A percentile compares a stretch with the other conserved stretches of the same genome.
Conservation (phyloP, 2,329 filamentous ascomycete species). For the Gnomoniopsis sp. region DNA sequence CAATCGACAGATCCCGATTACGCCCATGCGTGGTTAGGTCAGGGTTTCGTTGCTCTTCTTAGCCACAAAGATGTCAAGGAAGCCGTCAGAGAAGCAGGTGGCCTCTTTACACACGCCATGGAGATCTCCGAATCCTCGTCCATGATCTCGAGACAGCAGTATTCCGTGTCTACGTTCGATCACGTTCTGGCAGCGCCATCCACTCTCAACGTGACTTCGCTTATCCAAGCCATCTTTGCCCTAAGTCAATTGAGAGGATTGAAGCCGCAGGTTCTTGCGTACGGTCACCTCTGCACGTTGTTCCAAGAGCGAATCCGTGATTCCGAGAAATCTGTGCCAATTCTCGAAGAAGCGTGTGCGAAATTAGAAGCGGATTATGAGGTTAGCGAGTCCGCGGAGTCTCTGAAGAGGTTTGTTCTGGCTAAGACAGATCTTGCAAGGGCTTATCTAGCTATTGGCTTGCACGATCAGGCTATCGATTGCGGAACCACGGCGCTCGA, state of each 20-base stretch:
- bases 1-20: slow-evolving; percentile 95
- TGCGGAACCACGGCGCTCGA: slow-evolving; percentile 78
- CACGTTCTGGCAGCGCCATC: slow-evolving; percentile 60
- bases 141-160: slow-evolving; percentile 71
- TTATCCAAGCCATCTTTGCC: slow-evolving; percentile 86
- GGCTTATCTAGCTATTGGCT: slow-evolving; percentile 68
- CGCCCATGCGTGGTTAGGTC: slow-evolving; percentile 88
- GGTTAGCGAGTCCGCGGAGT: slow-evolving; percentile 69
- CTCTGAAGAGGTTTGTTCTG: slow-evolving; percentile 74
- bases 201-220: slow-evolving; percentile 50
- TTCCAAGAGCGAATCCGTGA: slow-evolving; percentile 79
- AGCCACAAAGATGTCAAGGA: slow-evolving; percentile 67
- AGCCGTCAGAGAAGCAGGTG: slow-evolving; percentile 57
- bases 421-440: slow-evolving; percentile 85
- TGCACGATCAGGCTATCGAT: slow-evolving; percentile 68
- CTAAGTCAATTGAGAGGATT: slow-evolving; percentile 77
- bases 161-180: slow-evolving; percentile 79
- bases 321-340: slow-evolving; percentile 57
- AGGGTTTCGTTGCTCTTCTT: slow-evolving; percentile 79
- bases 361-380: slow-evolving; percentile 80
- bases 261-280: slow-evolving; percentile 65
- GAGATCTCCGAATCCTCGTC: slow-evolving; percentile 82
- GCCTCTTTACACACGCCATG: slow-evolving; percentile 89
- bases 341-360: slow-evolving; percentile 64
- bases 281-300: slow-evolving; percentile 74